These are phyloP conservation scores for Exophiala alcalophila DNA, from an alignment of 2,329 filamentous ascomycete species.

Conservation along the genomic window DNA sequence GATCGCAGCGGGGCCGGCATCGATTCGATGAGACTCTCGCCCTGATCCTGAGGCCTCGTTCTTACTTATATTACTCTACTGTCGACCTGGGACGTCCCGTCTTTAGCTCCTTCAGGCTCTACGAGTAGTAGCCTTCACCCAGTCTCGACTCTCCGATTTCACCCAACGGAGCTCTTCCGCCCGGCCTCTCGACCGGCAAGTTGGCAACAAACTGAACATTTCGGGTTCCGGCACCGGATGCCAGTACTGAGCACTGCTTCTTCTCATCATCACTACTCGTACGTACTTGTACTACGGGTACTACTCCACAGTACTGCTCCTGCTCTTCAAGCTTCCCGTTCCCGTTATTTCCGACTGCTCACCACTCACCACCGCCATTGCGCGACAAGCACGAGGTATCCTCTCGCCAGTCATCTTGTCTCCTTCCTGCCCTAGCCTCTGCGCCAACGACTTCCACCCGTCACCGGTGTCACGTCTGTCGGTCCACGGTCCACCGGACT, in stretches of 20 bases:
- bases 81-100: too few relatives aligned
- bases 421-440: slow-evolving; percentile 8
- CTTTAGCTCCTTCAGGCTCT: slow-evolving; percentile 9
- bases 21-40: too few relatives aligned
- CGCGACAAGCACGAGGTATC: too few relatives aligned
- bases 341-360: slow-evolving; percentile 7
- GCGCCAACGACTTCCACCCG: slow-evolving; percentile 10
- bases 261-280: too few relatives aligned
- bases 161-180: slow-evolving; percentile 20
- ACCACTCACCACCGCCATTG: too few relatives aligned
- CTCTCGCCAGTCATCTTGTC: slow-evolving; percentile 3
- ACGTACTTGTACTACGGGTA: too few relatives aligned
- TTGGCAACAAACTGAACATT: too few relatives aligned
- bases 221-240: slow-evolving; percentile 19
- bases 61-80: too few relatives aligned
- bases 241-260: not conserved
- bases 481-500: not conserved
- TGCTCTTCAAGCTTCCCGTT: slow-evolving; percentile 1
- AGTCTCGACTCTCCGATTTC: slow-evolving; percentile 12
- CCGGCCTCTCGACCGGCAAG: slow-evolving; percentile 14
- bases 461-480: slow-evolving; percentile 4
- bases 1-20: too few relatives aligned
- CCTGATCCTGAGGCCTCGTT: too few relatives aligned
- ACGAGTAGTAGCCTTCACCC: too few relatives aligned
- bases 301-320: too few relatives aligned